These are phyloP conservation scores for Thielaviopsis euricoi DNA, from an alignment of 2,329 filamentous ascomycete species.

Conservation along the genomic window DNA sequence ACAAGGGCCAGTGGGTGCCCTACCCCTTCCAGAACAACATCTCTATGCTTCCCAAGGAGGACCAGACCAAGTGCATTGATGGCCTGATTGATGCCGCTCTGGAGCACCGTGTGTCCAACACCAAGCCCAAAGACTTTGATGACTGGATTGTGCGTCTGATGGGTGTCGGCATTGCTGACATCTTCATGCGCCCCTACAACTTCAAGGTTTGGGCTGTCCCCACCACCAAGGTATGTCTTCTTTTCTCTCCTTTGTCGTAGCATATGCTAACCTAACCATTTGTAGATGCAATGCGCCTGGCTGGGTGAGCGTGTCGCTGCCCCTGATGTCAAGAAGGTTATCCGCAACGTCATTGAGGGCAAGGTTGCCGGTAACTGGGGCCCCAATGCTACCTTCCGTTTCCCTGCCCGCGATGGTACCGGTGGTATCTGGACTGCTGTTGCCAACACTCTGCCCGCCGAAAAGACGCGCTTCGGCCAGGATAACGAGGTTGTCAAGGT, in stretches of 20 bases:
- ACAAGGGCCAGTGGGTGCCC: conserved; percentile 90
- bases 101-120: conserved; percentile 63
- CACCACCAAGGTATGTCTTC: conserved; percentile 64
- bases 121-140: conserved; percentile 92
- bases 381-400: conserved; percentile 94
- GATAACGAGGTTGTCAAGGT: conserved; percentile 73
- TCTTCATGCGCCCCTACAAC: conserved; percentile 99
- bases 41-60: conserved; percentile 91
- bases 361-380: conserved; percentile 97
- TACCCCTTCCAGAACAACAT: conserved; percentile 99
- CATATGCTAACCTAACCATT: not conserved
- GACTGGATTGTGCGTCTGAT: conserved; percentile 95
- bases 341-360: conserved; percentile 85
- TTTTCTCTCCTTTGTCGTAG: not conserved
- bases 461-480: conserved; percentile 84
- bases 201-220: conserved; percentile 99
- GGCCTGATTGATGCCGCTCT: conserved; percentile 91
- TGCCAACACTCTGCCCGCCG: conserved; percentile 75
- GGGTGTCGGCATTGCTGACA: conserved; percentile 74
- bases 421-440: conserved; percentile 99
- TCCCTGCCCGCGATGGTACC: conserved; percentile 87
- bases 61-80: conserved; percentile 87
- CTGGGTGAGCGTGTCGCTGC: conserved; percentile 96
- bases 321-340: conserved; percentile 84
- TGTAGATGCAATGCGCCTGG: conserved; percentile 96